phyloP scores from a whole-genome alignment of 179 eudicot genomes.

The Nepenthes alata region DNA sequence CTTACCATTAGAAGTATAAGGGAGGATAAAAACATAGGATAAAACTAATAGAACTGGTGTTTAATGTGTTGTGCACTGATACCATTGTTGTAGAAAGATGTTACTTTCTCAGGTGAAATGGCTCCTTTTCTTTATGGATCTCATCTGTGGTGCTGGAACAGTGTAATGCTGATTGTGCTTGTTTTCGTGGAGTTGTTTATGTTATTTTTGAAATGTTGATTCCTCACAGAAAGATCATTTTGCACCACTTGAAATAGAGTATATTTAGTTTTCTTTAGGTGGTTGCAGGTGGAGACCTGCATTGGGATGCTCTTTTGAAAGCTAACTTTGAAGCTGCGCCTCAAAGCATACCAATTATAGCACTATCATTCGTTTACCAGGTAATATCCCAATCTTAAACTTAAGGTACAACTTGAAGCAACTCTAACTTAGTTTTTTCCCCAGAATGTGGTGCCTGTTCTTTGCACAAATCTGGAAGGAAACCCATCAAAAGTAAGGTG shows the following conservation, averaged over 20 bases:
- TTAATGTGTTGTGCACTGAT: too few relatives aligned
- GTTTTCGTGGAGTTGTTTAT: too few relatives aligned
- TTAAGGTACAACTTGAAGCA: background rate
- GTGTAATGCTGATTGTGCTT: too few relatives aligned
- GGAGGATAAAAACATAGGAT: too few relatives aligned
- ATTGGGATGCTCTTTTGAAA: constrained; percentile 76
- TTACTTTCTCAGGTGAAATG: too few relatives aligned
- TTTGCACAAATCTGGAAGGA: constrained; percentile 92
- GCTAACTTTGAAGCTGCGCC: constrained; percentile 83
- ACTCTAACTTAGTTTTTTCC: constrained; percentile 10
- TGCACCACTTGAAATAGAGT: constrained; percentile 4
- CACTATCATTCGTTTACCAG: constrained; percentile 90
- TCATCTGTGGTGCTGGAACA: too few relatives aligned
- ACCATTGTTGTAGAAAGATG: too few relatives aligned
- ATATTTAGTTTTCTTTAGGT: constrained; percentile 27
- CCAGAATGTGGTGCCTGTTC: constrained; percentile 97
- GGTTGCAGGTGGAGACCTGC: constrained; percentile 71
- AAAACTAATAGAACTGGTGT: too few relatives aligned
- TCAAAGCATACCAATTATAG: constrained; percentile 73
- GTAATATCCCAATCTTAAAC: constrained; percentile 19
- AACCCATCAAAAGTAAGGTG: constrained; percentile 84
- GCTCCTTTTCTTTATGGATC: too few relatives aligned
- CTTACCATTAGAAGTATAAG: too few relatives aligned
- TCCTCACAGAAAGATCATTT: background rate
- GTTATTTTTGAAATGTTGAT: too few relatives aligned